Conservation (phyloP, 139 green algal species). For the Chlamydomonas asymmetrica region DNA sequence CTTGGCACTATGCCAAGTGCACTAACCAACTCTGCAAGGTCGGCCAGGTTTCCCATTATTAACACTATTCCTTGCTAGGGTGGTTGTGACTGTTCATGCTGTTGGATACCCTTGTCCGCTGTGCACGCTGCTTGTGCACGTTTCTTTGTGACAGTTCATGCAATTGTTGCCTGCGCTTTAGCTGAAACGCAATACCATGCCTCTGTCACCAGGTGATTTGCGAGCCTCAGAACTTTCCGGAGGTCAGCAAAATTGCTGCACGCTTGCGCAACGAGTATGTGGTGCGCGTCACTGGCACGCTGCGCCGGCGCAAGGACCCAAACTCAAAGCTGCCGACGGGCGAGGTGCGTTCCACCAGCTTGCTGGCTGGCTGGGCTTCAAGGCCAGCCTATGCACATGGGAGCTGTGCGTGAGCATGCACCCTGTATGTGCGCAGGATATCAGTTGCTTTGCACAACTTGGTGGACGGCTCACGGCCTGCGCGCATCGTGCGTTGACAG, state of each 20-base stretch:
- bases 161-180: background rate
- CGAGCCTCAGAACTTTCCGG: conserved; percentile 48
- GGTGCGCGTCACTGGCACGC: conserved; percentile 74
- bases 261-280: conserved; percentile 88
- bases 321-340: conserved; percentile 90
- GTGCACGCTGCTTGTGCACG: too few relatives aligned
- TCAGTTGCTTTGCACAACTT: too few relatives aligned
- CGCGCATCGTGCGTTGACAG: too few relatives aligned
- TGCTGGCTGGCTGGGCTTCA: too few relatives aligned
- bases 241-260: conserved; percentile 53
- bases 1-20: too few relatives aligned
- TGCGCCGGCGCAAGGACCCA: conserved; percentile 76
- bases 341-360: conserved; percentile 47
- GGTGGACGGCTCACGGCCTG: too few relatives aligned
- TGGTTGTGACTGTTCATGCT: background rate
- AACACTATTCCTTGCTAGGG: background rate
- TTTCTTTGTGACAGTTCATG: background rate
- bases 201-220: conserved; percentile 55
- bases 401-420: too few relatives aligned
- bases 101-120: background rate
- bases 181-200: background rate
- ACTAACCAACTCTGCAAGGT: background rate
- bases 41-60: background rate
- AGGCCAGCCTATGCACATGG: too few relatives aligned
- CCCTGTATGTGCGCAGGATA: too few relatives aligned